phyloP scores from a whole-genome alignment of 148 eudicot species.

The Suaeda aralocaspica region DNA sequence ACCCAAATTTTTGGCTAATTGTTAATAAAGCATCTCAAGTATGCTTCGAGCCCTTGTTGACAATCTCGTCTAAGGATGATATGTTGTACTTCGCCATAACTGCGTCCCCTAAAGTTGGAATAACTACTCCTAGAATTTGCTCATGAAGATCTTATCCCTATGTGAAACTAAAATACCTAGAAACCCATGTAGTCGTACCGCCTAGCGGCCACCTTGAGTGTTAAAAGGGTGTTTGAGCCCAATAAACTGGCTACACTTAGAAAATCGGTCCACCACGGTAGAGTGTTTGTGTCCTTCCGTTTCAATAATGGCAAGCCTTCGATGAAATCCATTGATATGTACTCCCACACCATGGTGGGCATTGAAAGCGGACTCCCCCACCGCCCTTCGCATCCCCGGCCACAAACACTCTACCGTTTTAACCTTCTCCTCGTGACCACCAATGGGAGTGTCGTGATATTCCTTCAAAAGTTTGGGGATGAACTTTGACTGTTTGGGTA shows the following conservation, averaged over 20 bases:
- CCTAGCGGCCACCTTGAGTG: not conserved
- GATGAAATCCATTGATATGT: not conserved
- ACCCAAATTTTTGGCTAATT: no score
- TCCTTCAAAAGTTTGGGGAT: not conserved
- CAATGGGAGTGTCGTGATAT: not conserved
- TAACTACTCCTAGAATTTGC: not conserved
- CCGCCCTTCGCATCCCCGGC: not conserved
- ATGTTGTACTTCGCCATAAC: no score
- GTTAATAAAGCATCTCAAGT: no score
- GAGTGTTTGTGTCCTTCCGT: not conserved
- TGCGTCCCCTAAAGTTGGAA: not conserved
- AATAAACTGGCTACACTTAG: not conserved
- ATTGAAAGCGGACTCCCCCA: not conserved
- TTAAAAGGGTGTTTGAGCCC: not conserved
- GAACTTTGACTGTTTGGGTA: not conserved
- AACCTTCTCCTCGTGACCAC: not conserved
- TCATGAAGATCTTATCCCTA: not conserved
- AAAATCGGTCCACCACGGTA: not conserved
- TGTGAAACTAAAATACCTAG: not conserved
- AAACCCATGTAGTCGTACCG: not conserved
- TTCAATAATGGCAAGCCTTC: not conserved
- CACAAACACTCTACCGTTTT: not conserved
- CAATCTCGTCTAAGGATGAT: no score
- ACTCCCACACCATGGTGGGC: not conserved
- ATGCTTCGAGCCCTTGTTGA: no score